Conservation (phyloP, 73 alveolate species). For the Breviolum minutum region DNA sequence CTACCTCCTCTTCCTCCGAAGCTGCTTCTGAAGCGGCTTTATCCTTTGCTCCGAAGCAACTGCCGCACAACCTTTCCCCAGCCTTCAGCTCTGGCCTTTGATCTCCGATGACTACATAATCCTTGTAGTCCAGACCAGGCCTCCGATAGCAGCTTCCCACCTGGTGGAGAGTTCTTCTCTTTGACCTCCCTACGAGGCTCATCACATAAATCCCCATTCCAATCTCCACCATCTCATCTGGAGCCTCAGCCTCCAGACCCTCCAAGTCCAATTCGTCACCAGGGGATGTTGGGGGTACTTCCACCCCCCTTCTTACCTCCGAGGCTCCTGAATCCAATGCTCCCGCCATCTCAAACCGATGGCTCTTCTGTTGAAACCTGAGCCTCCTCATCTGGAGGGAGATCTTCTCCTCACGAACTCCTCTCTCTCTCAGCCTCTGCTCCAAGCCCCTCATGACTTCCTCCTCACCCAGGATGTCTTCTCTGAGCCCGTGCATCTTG, state of each 20-base stretch:
- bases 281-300: not conserved
- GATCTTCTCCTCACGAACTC: not conserved
- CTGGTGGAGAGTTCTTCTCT: not conserved
- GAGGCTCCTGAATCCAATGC: not conserved
- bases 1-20: not conserved
- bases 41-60: not conserved
- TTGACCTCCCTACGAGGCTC: not conserved
- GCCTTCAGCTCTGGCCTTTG: not conserved
- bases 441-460: not conserved
- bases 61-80: not conserved
- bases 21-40: not conserved
- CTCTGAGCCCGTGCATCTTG: not conserved
- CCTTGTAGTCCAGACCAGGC: not conserved
- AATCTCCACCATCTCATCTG: not conserved
- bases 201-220: not conserved
- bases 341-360: not conserved
- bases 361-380: not conserved
- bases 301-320: not conserved
- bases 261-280: not conserved
- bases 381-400: not conserved
- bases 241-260: not conserved
- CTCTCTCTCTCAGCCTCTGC: not conserved
- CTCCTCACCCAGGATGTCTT: not conserved
- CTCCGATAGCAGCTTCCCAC: not conserved
- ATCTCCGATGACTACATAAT: not conserved